These are phyloP conservation scores for Cenchrus purpureus DNA, from an alignment of 176 grass and related monocot species.

Conservation along the genomic window DNA sequence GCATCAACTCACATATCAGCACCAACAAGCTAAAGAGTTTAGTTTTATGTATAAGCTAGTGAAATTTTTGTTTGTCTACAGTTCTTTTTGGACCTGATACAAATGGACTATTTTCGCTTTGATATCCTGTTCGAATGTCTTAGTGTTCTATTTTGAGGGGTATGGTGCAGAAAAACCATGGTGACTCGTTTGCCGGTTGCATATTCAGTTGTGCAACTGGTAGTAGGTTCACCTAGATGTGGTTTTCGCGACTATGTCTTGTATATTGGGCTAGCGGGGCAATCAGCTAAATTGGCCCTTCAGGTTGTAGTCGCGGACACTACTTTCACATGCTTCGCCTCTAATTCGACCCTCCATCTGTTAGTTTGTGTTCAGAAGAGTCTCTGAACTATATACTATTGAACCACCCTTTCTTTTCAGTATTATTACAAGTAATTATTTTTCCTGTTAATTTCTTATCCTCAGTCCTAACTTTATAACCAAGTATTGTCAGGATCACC, in stretches of 20 bases:
- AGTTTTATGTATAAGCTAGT: background rate
- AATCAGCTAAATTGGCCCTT: conserved; percentile 1
- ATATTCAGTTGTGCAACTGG: conserved; percentile 29
- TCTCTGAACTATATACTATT: background rate
- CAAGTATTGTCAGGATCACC: background rate
- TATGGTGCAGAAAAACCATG: background rate
- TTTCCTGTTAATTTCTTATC: background rate
- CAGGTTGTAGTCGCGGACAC: background rate
- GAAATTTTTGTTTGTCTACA: background rate
- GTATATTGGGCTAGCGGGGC: conserved; percentile 14
- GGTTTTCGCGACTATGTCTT: background rate
- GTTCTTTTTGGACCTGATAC: background rate
- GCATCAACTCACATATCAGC: conserved; percentile 38
- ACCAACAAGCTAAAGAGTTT: background rate
- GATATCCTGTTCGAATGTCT: background rate
- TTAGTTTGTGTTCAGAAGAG: background rate
- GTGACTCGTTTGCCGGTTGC: conserved; percentile 12
- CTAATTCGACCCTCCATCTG: background rate
- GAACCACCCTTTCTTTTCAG: background rate
- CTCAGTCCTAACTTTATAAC: background rate
- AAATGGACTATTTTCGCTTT: background rate
- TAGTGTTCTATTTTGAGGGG: background rate
- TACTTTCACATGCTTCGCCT: background rate
- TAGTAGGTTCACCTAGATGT: conserved; percentile 30
- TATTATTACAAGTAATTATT: background rate